phyloP scores from a whole-genome alignment of 163 green algal genomes.

The Scenedesmus sp. region DNA sequence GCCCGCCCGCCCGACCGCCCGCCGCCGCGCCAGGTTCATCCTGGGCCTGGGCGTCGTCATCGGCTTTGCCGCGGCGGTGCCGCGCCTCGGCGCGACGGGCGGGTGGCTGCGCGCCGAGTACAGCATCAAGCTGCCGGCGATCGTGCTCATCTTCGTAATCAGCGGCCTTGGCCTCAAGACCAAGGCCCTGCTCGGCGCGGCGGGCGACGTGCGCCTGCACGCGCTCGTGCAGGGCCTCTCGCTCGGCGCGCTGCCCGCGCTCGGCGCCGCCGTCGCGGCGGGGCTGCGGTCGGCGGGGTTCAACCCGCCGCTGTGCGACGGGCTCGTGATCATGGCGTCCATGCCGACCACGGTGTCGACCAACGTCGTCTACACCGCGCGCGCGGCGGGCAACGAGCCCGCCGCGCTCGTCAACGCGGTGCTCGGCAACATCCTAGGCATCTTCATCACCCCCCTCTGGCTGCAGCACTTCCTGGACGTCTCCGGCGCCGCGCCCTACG shows the following conservation, averaged over 20 bases:
- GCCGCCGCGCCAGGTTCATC: conserved; percentile 47
- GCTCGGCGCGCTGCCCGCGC: conserved; percentile 47
- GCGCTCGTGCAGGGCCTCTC: conserved; percentile 53
- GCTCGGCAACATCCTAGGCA: conserved; percentile 61
- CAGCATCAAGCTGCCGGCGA: conserved; percentile 48
- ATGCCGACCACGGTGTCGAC: conserved; percentile 65
- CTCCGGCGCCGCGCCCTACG: conserved; percentile 25
- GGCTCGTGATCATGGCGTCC: conserved; percentile 52
- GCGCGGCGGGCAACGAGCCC: conserved; percentile 25
- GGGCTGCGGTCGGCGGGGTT: conserved; percentile 27
- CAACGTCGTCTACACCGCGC: conserved; percentile 58
- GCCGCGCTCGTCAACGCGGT: conserved; percentile 59
- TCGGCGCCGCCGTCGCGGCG: conserved; percentile 48
- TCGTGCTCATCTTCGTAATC: conserved; percentile 62
- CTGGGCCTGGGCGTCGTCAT: conserved; percentile 51
- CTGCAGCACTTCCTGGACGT: conserved; percentile 31
- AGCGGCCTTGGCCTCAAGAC: conserved; percentile 55
- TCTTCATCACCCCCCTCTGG: conserved; percentile 59
- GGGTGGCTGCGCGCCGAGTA: conserved; percentile 58
- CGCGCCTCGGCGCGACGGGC: conserved; percentile 48
- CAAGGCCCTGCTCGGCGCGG: conserved; percentile 43
- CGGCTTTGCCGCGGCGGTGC: conserved; percentile 58
- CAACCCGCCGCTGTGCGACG: conserved; percentile 47
- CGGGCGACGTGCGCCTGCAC: conserved; percentile 48
- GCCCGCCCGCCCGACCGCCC: no score